Percentiles rank a stretch among this genome's conserved stretches.
Conservation (phyloP, 179 eudicot species). For the Nepenthes alata region DNA sequence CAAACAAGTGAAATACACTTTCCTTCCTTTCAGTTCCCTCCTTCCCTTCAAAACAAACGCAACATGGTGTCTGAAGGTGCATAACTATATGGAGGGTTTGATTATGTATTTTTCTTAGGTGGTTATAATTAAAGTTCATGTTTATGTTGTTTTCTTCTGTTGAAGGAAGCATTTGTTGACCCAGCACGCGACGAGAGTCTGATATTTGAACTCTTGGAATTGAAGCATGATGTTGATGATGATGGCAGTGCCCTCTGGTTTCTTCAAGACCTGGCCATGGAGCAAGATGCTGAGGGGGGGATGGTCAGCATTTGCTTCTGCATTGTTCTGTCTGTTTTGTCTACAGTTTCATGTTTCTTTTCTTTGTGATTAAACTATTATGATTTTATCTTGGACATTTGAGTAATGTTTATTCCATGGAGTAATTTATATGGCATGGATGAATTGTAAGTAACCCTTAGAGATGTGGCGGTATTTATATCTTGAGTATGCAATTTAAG, state of each 20-base stretch:
- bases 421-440: no score
- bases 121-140: neutral
- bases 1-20: no score
- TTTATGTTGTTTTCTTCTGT: slow-evolving; percentile 7
- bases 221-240: slow-evolving; percentile 65
- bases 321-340: neutral
- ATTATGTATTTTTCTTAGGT: no score
- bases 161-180: slow-evolving; percentile 78
- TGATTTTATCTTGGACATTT: no score
- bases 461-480: no score
- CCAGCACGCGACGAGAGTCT: slow-evolving; percentile 69
- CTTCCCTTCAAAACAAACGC: no score
- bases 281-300: slow-evolving; percentile 73
- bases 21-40: no score
- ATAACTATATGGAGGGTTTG: no score
- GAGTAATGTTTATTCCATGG: no score
- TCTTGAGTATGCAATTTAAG: no score
- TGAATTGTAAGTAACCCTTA: no score
- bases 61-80: no score
- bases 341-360: neutral
- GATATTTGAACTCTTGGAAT: slow-evolving; percentile 58
- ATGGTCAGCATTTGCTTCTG: slow-evolving; percentile 24
- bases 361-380: neutral
- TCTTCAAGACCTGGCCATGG: slow-evolving; percentile 77
- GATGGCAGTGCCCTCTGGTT: slow-evolving; percentile 81